Evolutionary conservation across 495 filamentous ascomycete genomes (phyloP).

Genomic region (Annulohypoxylon bovei): DNA sequence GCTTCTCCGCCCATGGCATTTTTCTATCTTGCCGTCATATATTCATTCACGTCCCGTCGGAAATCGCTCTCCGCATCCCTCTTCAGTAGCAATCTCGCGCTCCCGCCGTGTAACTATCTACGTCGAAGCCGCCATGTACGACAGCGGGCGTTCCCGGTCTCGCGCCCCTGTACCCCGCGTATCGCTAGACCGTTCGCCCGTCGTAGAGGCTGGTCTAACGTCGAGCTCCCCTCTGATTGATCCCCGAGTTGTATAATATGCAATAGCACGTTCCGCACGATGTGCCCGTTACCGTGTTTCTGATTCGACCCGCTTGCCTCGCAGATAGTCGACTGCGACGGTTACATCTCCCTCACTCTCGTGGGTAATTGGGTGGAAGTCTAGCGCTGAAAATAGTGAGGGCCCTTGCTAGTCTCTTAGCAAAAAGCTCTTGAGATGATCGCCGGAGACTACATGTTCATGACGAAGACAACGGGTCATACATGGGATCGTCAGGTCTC

Average conservation of each 20-base stretch:
- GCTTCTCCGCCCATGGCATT: neutral
- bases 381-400: neutral
- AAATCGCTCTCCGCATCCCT: slow-evolving; percentile 11
- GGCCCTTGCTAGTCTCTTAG: neutral
- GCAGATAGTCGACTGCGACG: neutral
- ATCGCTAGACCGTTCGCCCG: neutral
- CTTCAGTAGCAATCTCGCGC: slow-evolving; percentile 13
- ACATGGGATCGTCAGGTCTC: neutral
- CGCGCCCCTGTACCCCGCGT: slow-evolving; percentile 22
- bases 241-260: slow-evolving; percentile 4
- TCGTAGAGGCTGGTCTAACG: neutral
- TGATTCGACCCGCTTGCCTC: neutral
- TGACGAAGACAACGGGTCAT: neutral
- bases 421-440: neutral
- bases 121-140: neutral
- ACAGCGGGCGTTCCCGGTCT: slow-evolving; percentile 25
- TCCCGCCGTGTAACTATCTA: slow-evolving; percentile 22
- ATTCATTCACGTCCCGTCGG: slow-evolving; percentile 4
- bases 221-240: neutral
- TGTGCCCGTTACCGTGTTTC: neutral
- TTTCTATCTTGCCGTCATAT: neutral
- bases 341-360: neutral
- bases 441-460: neutral
- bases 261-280: neutral
- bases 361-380: neutral